Evolutionary conservation across 2,329 filamentous ascomycete species (phyloP).

Genomic region (Hysterium pulicare): DNA sequence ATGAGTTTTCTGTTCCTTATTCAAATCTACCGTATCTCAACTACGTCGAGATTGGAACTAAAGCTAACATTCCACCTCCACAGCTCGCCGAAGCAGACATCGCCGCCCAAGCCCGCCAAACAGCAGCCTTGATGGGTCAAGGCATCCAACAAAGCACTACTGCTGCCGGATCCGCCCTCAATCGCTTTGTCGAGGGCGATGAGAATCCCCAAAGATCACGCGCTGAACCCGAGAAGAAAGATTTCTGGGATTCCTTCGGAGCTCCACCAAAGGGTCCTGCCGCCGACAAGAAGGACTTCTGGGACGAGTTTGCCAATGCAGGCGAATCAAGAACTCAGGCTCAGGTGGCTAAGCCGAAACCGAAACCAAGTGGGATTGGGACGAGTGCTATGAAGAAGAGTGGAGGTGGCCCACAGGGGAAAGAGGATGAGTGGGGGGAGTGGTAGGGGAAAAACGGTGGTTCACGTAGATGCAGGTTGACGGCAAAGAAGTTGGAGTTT

Average conservation of each 20-base stretch:
- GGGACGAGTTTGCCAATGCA: conserved; percentile 43
- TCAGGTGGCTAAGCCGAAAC: conserved; percentile 34
- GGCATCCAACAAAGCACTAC: conserved; percentile 65
- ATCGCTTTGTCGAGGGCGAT: conserved; percentile 80
- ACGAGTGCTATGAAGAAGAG: conserved; percentile 62
- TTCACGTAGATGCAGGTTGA: background rate
- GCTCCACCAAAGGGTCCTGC: conserved; percentile 53
- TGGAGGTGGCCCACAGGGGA: conserved; percentile 28
- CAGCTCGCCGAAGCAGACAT: conserved; percentile 69
- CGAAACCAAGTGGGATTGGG: conserved; percentile 53
- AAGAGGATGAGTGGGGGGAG: conserved; percentile 59
- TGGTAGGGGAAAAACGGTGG: conserved; percentile 34
- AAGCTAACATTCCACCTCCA: no score
- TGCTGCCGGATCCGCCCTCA: conserved; percentile 75
- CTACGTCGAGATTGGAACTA: background rate
- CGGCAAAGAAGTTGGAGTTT: conserved; percentile 7
- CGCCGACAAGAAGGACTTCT: conserved; percentile 53
- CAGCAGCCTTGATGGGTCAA: conserved; percentile 54
- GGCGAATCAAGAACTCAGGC: conserved; percentile 25
- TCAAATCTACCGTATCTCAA: background rate
- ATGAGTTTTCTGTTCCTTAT: conserved; percentile 25
- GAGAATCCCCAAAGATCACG: conserved; percentile 24
- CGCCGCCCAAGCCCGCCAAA: conserved; percentile 57
- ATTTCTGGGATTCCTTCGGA: conserved; percentile 92
- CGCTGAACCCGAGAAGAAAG: conserved; percentile 64